phyloP scores from a whole-genome alignment of 352 stramenopile species.

The Thraustotheca clavata region DNA sequence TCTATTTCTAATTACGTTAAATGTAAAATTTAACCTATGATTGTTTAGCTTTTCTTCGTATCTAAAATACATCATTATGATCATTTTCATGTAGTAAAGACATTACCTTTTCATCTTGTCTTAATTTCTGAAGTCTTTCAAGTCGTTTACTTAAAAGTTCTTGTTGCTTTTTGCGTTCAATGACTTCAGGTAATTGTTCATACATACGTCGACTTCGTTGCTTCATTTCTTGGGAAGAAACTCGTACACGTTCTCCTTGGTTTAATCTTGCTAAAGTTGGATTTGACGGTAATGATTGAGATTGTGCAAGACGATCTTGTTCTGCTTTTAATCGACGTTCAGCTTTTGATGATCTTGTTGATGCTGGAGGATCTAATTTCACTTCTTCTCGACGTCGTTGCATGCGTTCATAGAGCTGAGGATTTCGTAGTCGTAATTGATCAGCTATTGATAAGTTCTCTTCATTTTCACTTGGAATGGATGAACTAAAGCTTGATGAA shows the following conservation, averaged over 20 bases:
- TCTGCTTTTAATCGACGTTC: neutral
- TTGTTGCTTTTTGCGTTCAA: slow-evolving; percentile 63
- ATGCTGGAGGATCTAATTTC: neutral
- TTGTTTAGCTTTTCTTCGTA: too few species aligned
- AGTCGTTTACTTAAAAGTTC: slow-evolving; percentile 55
- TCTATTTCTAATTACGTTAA: too few species aligned
- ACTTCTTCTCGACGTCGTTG: neutral
- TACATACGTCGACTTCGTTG: slow-evolving; percentile 54
- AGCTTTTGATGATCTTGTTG: neutral
- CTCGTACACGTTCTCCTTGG: slow-evolving; percentile 37
- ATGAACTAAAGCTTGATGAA: neutral
- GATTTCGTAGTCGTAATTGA: slow-evolving; percentile 8
- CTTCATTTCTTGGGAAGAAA: slow-evolving; percentile 59
- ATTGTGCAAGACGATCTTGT: neutral
- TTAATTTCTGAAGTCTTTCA: slow-evolving; percentile 52
- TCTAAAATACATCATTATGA: too few species aligned
- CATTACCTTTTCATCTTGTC: slow-evolving; percentile 57
- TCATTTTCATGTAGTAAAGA: too few species aligned
- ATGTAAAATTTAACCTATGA: too few species aligned
- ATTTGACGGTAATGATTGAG: neutral
- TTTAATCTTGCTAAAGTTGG: neutral
- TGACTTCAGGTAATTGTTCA: slow-evolving; percentile 57
- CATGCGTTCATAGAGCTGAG: slow-evolving; percentile 15
- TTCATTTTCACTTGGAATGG: neutral
- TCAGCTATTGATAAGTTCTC: neutral